phyloP scores from a whole-genome alignment of 2,329 filamentous ascomycete species.

The Hypoxylon sp. region DNA sequence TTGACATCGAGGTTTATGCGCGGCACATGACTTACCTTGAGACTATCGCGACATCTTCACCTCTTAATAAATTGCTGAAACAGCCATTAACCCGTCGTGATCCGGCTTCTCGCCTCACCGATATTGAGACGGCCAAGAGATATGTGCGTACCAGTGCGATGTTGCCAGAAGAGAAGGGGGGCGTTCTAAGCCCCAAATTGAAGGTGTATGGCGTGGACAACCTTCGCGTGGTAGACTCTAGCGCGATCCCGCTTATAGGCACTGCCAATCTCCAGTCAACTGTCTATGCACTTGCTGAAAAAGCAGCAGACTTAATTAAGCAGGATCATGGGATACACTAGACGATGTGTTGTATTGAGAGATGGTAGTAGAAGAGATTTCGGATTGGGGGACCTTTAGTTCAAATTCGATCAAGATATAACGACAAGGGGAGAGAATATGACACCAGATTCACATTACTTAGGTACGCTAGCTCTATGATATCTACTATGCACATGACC shows the following conservation, averaged over 20 bases:
- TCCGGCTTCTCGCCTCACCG: slow-evolving; percentile 10
- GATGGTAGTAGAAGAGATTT: no score
- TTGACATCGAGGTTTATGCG: slow-evolving; percentile 27
- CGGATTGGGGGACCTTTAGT: no score
- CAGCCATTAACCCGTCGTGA: slow-evolving; percentile 14
- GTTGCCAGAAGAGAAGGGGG: slow-evolving; percentile 53
- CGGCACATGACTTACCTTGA: slow-evolving; percentile 26
- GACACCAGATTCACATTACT: no score
- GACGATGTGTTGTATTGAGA: no score
- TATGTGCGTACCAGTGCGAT: slow-evolving; percentile 41
- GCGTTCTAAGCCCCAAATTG: slow-evolving; percentile 55
- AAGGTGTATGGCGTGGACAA: slow-evolving; percentile 55
- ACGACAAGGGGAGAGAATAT: no score
- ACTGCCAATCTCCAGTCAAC: slow-evolving; percentile 54
- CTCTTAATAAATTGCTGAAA: slow-evolving; percentile 32
- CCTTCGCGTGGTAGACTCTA: slow-evolving; percentile 57
- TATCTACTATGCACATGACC: no score
- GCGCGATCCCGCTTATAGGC: slow-evolving; percentile 55
- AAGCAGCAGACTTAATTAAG: slow-evolving; percentile 48
- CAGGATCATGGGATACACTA: not conserved
- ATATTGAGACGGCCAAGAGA: slow-evolving; percentile 33
- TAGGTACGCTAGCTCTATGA: no score
- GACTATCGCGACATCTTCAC: slow-evolving; percentile 15
- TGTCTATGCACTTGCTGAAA: slow-evolving; percentile 49
- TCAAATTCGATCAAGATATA: no score